phyloP scores from a whole-genome alignment of 2,329 filamentous ascomycete genomes.

The Ceratocystis huliohia region DNA sequence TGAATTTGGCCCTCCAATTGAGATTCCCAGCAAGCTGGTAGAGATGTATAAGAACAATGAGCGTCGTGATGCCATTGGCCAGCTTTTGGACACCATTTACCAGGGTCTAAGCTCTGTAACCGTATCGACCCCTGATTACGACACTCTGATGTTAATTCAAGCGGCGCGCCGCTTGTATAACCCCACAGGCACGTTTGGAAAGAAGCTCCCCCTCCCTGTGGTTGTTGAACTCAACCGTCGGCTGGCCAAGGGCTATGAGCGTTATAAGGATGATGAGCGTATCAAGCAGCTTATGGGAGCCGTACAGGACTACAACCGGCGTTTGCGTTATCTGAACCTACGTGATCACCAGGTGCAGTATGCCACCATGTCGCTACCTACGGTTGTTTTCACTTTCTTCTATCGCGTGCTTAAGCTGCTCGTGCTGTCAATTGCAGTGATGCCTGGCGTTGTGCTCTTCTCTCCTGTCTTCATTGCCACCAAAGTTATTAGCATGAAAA shows the following conservation, averaged over 20 bases:
- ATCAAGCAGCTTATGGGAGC: slow-evolving; percentile 62
- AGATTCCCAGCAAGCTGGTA: slow-evolving; percentile 70
- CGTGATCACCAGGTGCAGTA: slow-evolving; percentile 93
- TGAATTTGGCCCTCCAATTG: slow-evolving; percentile 83
- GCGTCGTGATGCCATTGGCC: slow-evolving; percentile 73
- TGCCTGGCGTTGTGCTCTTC: slow-evolving; percentile 80
- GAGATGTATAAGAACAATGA: slow-evolving; percentile 74
- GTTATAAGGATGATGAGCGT: slow-evolving; percentile 81
- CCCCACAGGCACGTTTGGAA: slow-evolving; percentile 53
- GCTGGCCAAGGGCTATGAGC: slow-evolving; percentile 78
- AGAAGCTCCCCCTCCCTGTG: slow-evolving; percentile 81
- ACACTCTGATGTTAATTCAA: slow-evolving; percentile 94
- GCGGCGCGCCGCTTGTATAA: slow-evolving; percentile 88
- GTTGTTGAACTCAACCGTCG: slow-evolving; percentile 90
- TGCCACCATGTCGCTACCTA: slow-evolving; percentile 65
- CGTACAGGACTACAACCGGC: slow-evolving; percentile 74
- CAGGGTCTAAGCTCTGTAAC: slow-evolving; percentile 77
- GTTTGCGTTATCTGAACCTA: slow-evolving; percentile 72
- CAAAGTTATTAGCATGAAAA: slow-evolving; percentile 68
- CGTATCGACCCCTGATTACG: slow-evolving; percentile 84
- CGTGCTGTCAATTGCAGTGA: slow-evolving; percentile 63
- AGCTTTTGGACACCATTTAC: slow-evolving; percentile 75
- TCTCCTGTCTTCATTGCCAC: slow-evolving; percentile 75
- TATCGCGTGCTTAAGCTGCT: slow-evolving; percentile 69
- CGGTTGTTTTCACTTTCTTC: slow-evolving; percentile 62